phyloP scores from a whole-genome alignment of 2,329 filamentous ascomycete genomes.

The Fusarium penzigii region DNA sequence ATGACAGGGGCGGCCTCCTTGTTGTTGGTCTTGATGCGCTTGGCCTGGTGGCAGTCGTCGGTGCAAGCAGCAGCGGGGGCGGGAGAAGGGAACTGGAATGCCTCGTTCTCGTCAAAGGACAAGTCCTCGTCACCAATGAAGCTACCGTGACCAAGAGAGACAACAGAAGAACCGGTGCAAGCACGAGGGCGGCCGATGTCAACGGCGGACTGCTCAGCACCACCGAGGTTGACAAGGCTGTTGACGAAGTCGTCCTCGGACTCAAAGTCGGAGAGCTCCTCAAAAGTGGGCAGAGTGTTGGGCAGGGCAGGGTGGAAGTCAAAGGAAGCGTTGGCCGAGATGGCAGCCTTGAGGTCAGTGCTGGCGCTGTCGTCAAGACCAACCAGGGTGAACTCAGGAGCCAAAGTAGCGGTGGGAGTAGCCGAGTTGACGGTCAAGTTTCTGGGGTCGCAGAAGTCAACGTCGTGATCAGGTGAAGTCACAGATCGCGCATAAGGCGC shows the following conservation, averaged over 20 bases:
- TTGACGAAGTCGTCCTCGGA: constrained; percentile 82
- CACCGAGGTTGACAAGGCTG: constrained; percentile 68
- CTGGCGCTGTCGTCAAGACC: constrained; percentile 66
- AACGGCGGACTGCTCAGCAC: constrained; percentile 35
- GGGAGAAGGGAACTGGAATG: constrained; percentile 60
- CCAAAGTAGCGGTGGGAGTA: constrained; percentile 50
- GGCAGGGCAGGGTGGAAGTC: constrained; percentile 53
- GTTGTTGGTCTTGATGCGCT: constrained; percentile 56
- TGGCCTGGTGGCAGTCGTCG: constrained; percentile 53
- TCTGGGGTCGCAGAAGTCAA: constrained; percentile 89
- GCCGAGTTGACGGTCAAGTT: constrained; percentile 73
- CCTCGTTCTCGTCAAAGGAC: constrained; percentile 69
- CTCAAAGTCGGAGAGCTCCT: constrained; percentile 86
- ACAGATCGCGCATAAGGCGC: constrained; percentile 73
- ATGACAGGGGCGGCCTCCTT: constrained; percentile 48
- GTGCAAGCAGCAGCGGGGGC: constrained; percentile 50
- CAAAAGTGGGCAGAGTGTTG: constrained; percentile 71
- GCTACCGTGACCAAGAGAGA: constrained; percentile 73
- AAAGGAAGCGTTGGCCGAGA: constrained; percentile 44
- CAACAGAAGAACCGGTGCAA: constrained; percentile 65
- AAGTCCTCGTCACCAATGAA: constrained; percentile 77
- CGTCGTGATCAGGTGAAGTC: constrained; percentile 64
- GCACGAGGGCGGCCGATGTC: constrained; percentile 71
- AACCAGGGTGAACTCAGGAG: constrained; percentile 66
- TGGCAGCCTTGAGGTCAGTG: constrained; percentile 51